Evolutionary conservation across 306 rosid species (phyloP).

Genomic region (Vigna hirtella): DNA sequence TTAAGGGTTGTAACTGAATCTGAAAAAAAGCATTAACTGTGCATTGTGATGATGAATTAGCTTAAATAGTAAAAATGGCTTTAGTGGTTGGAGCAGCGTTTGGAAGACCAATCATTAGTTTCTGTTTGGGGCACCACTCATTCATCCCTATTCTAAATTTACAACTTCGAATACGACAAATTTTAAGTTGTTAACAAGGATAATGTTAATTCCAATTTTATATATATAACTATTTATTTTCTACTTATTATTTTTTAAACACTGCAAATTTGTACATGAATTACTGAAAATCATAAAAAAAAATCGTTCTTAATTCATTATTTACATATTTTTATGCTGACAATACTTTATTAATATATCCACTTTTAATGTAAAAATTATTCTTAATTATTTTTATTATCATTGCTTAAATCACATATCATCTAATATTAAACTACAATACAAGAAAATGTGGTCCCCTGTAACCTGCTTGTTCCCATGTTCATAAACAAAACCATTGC

Average conservation of each 20-base stretch:
- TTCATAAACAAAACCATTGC: not conserved
- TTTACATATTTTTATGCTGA: too few relatives aligned
- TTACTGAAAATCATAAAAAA: too few relatives aligned
- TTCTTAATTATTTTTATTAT: not conserved
- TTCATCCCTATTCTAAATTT: not conserved
- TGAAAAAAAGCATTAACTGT: too few relatives aligned
- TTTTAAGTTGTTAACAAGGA: not conserved
- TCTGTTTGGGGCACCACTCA: not conserved
- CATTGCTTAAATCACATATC: not conserved
- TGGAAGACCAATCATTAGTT: not conserved
- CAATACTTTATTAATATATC: too few relatives aligned
- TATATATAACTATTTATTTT: not conserved
- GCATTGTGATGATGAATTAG: too few relatives aligned
- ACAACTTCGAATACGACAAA: not conserved
- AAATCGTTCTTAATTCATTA: too few relatives aligned
- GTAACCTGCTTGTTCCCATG: not conserved
- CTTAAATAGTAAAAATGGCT: not conserved
- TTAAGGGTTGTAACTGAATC: too few relatives aligned
- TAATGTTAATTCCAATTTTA: not conserved
- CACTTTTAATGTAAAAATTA: too few relatives aligned
- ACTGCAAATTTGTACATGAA: too few relatives aligned
- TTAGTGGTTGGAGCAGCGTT: not conserved
- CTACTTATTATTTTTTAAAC: not conserved
- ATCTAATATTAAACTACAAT: too few relatives aligned
- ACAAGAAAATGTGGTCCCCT: constrained; percentile 21